Conservation (phyloP, 768 basidiomycete genomes). For the Antrodiella citrinella region DNA sequence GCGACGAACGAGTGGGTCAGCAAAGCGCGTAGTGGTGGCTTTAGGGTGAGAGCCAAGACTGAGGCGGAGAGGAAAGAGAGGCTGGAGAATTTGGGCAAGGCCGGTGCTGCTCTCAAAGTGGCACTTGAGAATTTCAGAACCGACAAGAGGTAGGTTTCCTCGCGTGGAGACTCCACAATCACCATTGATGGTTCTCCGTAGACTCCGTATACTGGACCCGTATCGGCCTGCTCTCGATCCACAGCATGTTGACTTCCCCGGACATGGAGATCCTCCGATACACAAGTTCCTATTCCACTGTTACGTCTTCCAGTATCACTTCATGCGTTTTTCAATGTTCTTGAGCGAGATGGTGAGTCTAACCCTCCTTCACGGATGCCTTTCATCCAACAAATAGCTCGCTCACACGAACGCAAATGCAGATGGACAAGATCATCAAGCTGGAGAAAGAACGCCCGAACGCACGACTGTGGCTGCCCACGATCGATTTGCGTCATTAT, state of each 20-base stretch:
- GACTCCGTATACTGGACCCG: constrained; percentile 49
- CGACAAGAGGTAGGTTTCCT: constrained; percentile 53
- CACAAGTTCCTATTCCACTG: constrained; percentile 70
- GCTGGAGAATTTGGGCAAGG: constrained; percentile 29
- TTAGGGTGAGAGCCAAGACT: constrained; percentile 25
- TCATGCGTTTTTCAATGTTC: constrained; percentile 29
- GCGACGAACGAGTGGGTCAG: constrained; percentile 45
- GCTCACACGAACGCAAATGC: not conserved
- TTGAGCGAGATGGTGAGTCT: constrained; percentile 28
- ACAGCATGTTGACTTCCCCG: constrained; percentile 17
- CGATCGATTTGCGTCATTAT: constrained; percentile 15
- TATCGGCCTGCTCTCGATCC: constrained; percentile 46
- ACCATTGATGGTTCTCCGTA: constrained; percentile 9
- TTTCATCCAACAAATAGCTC: constrained; percentile 12
- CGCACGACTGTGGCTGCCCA: constrained; percentile 53
- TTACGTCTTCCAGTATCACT: constrained; percentile 60
- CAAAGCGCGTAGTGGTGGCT: constrained; percentile 28
- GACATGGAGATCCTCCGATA: constrained; percentile 35
- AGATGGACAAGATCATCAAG: constrained; percentile 51
- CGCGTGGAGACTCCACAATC: constrained; percentile 3
- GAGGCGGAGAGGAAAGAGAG: constrained; percentile 24
- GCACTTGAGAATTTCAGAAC: constrained; percentile 39
- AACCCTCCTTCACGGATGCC: not conserved
- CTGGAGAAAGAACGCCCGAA: constrained; percentile 41
- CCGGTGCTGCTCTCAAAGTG: constrained; percentile 28